A percentile compares a stretch with the other conserved stretches of the same genome.
phyloP scores from a whole-genome alignment of 1,139 yeast species.

The Pneumocystis oryctolagi region DNA sequence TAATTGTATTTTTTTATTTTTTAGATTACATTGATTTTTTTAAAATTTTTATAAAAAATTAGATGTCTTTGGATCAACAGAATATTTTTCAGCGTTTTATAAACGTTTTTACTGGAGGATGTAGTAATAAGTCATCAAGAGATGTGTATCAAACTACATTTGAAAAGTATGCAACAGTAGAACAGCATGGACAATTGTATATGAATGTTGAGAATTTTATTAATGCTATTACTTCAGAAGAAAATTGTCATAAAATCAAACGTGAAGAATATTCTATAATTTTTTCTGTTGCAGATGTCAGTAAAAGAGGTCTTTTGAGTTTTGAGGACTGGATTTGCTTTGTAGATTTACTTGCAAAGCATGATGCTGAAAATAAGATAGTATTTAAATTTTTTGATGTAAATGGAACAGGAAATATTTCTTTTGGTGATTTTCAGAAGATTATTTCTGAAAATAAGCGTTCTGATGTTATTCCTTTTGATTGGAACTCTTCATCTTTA shows the following conservation, averaged over 20 bases:
- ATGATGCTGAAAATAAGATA: constrained; percentile 28
- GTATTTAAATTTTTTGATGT: constrained; percentile 31
- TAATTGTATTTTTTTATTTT: too few relatives aligned
- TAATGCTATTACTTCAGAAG: constrained; percentile 31
- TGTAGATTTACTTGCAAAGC: constrained; percentile 17
- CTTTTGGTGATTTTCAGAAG: constrained; percentile 28
- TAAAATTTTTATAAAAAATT: not conserved
- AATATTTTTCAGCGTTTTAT: not conserved
- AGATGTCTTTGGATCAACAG: not conserved
- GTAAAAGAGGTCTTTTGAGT: constrained; percentile 8
- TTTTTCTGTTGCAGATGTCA: constrained; percentile 30
- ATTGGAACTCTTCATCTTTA: constrained; percentile 33
- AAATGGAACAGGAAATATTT: constrained; percentile 28
- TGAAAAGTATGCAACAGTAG: not conserved
- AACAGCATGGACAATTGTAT: constrained; percentile 26
- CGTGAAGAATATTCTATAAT: constrained; percentile 32
- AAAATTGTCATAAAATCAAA: constrained; percentile 30
- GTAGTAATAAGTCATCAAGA: not conserved
- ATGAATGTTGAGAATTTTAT: constrained; percentile 34
- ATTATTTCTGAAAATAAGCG: constrained; percentile 26
- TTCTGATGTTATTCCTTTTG: constrained; percentile 28
- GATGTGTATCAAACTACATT: not conserved
- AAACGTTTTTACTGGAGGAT: not conserved
- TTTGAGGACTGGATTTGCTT: constrained; percentile 21
- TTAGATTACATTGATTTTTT: not conserved